A percentile compares a stretch with the other conserved stretches of the same genome.
These are phyloP conservation scores for Myrica gale DNA, from an alignment of 306 rosid species.

Conservation along the genomic window DNA sequence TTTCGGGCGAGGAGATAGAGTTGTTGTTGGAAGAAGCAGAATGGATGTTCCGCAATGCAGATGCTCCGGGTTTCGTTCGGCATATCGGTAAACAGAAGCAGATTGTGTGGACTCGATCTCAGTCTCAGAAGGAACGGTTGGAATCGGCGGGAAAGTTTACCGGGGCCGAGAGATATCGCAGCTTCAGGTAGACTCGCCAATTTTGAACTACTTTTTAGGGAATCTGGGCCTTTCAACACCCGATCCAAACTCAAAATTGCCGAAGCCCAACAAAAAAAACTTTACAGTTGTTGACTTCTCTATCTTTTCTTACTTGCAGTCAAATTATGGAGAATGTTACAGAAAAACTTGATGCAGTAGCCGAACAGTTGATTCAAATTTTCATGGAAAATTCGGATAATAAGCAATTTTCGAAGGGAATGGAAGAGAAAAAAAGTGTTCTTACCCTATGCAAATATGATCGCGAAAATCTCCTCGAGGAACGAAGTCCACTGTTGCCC, in stretches of 20 bases:
- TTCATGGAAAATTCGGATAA: constrained; percentile 26
- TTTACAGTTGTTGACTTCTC: no score
- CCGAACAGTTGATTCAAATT: constrained; percentile 39
- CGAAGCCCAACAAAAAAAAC: no score
- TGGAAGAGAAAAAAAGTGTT: constrained; percentile 36
- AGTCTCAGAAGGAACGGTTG: constrained; percentile 22
- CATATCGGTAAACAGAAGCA: constrained; percentile 26
- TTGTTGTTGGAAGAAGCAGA: constrained; percentile 42
- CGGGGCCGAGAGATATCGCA: constrained; percentile 28
- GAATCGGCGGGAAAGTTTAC: constrained; percentile 25
- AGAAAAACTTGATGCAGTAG: constrained; percentile 54
- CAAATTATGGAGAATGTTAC: constrained; percentile 53
- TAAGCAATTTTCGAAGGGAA: constrained; percentile 30
- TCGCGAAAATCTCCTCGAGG: constrained; percentile 29
- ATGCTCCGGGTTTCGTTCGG: constrained; percentile 8
- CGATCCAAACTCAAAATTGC: no score
- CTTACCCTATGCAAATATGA: constrained; percentile 54
- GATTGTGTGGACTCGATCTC: constrained; percentile 46
- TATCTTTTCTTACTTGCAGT: constrained; percentile 4
- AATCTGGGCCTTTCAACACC: no score
- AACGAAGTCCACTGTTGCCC: constrained; percentile 18
- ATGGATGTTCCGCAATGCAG: constrained; percentile 23
- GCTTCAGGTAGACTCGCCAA: constrained; percentile 47
- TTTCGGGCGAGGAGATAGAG: constrained; percentile 43
- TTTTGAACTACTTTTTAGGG: neutral